Base-by-base conservation (phyloP, 495 filamentous ascomycete species). In the Trichoderma reesei region DNA sequence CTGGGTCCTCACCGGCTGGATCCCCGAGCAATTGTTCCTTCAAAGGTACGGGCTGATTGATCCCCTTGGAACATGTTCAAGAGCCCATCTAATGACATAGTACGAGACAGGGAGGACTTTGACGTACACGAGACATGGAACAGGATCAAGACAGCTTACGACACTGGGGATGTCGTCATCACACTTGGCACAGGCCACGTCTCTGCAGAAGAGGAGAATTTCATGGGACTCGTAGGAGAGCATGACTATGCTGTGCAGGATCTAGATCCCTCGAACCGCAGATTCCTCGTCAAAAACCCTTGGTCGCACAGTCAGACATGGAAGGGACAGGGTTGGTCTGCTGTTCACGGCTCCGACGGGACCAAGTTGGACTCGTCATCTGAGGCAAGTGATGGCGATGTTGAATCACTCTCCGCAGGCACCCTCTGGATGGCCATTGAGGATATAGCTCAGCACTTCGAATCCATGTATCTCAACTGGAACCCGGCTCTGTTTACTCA, bases 381-480 rank as follows among this genome's bases (percentile, higher is more conserved):
- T 18, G 66, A 72, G 13, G 7, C 16, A 65, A 26, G 67, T 67
- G 64, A 10, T n/a, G 41, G 26, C 39, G 14, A 34, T 34, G 41
- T 26, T 11, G 14, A 31, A 2, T 46, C 20, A 10, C 38, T n/a
- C 1, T 44, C 59, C 6, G 86, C 88, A 16, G 91, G 92, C 9
- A 86, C 85, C 33, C 96, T 98, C 71, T 97, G 94, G 92, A 96
- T 98, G 78, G 84, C 86, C 36, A 82, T 92, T 42, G 87, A 92
- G 63, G 87, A 90, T 61, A 84, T 96, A 7, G 81, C 91, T 38
- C 92, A 94, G 68, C 85, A 94, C 69, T 99, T 96, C 67, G 90
- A 96, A 66, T 95, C 92, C 33, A 81, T 98, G 37, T 99, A 98
- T 73, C 78, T 98, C 54, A 99, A 97, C 73, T 99, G 95, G 95